Evolutionary conservation across 768 basidiomycete genomes (phyloP).

Genomic region (Phaeolepiota aurea): DNA sequence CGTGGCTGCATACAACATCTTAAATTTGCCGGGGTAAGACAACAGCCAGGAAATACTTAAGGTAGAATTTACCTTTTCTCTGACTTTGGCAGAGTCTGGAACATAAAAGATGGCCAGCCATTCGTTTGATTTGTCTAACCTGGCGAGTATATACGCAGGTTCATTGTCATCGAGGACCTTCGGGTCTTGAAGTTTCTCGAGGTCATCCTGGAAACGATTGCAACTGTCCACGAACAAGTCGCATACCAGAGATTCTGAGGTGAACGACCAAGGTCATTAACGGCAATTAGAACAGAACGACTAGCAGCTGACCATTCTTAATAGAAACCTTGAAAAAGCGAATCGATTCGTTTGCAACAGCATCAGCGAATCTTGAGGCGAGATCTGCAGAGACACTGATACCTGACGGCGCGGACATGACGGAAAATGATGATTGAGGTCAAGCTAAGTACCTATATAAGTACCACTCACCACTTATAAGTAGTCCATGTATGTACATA

Average conservation of each 20-base stretch:
- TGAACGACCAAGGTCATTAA: conserved; percentile 10
- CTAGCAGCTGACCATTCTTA: conserved; percentile 48
- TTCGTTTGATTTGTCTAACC: conserved; percentile 50
- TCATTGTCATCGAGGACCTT: conserved; percentile 45
- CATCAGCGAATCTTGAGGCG: conserved; percentile 45
- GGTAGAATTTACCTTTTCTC: conserved; percentile 59
- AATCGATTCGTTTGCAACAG: conserved; percentile 36
- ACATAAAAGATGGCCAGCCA: conserved; percentile 80
- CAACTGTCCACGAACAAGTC: conserved; percentile 39
- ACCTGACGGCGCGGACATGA: conserved; percentile 71
- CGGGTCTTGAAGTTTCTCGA: conserved; percentile 41
- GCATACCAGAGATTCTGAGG: conserved; percentile 60
- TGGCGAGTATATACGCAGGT: conserved; percentile 73
- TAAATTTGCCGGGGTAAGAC: conserved; percentile 4
- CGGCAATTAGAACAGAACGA: conserved; percentile 6
- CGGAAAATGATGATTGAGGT: conserved; percentile 5
- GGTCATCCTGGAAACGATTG: conserved; percentile 54
- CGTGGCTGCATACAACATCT: conserved; percentile 90
- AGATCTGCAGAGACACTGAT: conserved; percentile 59
- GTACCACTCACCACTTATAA: no score
- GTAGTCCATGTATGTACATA: no score
- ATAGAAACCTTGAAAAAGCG: conserved; percentile 79
- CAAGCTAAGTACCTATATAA: background rate
- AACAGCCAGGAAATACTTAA: background rate
- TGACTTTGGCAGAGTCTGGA: conserved; percentile 71